Evolutionary conservation across 768 basidiomycete species (phyloP), one percentile per base, ranked within the genome.

Genomic region (Dentipellis sp.): DNA sequence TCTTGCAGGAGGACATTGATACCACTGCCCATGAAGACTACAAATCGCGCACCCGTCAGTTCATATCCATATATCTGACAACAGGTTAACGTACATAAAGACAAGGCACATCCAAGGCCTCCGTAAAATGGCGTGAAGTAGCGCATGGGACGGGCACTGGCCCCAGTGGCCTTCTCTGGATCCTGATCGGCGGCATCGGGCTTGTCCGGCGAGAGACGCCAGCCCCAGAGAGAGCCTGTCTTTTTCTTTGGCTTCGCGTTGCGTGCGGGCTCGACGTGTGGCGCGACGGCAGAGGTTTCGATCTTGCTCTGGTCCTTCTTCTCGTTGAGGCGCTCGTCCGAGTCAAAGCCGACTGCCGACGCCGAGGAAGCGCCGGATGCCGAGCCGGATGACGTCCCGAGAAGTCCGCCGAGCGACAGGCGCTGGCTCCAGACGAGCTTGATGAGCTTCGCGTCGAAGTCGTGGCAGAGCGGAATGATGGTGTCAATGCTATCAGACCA

Each of bases 401-500:
- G 14, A 8, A 56, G 10, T n/a, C 34, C 39, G 5, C 39, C 29
- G 4, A 52, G 29, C 0, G 49, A 50, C 12, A 50, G 78, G 60
- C 72, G 70, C 37, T 65, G 69, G 54, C 64, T 61, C 90, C 91
- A 91, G 53, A 94, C 85, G 63, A 86, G 83, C 64, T 83, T 82
- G 74, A 92, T 89, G 66, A 93, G 75, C 61, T 83, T 84, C 22
- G 81, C 77, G 60, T 90, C 84, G 63, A 91, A 88, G 64, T 88
- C 88, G 12, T 71, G 68, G 66, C 78, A 83, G n/a, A 84, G 66
- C 0, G 85, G 84, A 52, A 94, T 84, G 61, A 94, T 86, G 59
- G 72, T 74, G 66, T 93, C 90, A 38, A 94, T 75, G 63, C 84
- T 78, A 69, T 94, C 89, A 0, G 88, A 82, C 92, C 92, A 94